Conservation (phyloP, 2,329 filamentous ascomycete species). For the Boeremia exigua region DNA sequence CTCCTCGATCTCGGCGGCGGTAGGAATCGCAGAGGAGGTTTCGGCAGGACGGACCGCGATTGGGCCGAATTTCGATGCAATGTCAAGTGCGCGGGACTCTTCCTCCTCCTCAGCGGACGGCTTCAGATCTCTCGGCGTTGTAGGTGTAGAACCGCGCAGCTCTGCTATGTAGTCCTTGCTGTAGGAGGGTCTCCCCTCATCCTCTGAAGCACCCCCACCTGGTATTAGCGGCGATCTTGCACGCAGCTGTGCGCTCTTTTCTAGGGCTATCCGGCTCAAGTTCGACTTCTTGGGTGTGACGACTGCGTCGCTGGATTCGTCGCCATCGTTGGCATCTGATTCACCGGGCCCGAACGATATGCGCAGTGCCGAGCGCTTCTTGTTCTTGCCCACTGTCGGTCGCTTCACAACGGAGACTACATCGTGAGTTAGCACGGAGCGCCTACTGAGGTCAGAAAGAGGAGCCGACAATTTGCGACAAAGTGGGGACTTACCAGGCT, state of each 20-base stretch:
- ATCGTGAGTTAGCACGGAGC: conserved; percentile 52
- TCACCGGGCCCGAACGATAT: conserved; percentile 76
- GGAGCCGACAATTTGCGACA: conserved; percentile 29
- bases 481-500: conserved; percentile 50
- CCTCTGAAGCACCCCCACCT: conserved; percentile 58
- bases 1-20: conserved; percentile 83
- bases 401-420: conserved; percentile 61
- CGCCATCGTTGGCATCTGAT: conserved; percentile 59
- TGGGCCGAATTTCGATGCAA: conserved; percentile 64
- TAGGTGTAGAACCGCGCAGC: conserved; percentile 83
- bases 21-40: conserved; percentile 67
- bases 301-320: conserved; percentile 55
- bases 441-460: conserved; percentile 44
- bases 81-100: conserved; percentile 54
- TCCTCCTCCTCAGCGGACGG: conserved; percentile 50
- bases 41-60: conserved; percentile 44
- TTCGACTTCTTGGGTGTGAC: conserved; percentile 68
- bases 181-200: conserved; percentile 78
- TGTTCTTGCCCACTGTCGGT: conserved; percentile 58
- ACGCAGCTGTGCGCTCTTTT: conserved; percentile 70
- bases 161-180: conserved; percentile 86
- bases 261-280: conserved; percentile 68
- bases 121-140: conserved; percentile 71
- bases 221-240: conserved; percentile 55
- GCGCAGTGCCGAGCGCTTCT: conserved; percentile 76